phyloP scores from a whole-genome alignment of 305 asterid genomes.

The Coffea humblotiana region DNA sequence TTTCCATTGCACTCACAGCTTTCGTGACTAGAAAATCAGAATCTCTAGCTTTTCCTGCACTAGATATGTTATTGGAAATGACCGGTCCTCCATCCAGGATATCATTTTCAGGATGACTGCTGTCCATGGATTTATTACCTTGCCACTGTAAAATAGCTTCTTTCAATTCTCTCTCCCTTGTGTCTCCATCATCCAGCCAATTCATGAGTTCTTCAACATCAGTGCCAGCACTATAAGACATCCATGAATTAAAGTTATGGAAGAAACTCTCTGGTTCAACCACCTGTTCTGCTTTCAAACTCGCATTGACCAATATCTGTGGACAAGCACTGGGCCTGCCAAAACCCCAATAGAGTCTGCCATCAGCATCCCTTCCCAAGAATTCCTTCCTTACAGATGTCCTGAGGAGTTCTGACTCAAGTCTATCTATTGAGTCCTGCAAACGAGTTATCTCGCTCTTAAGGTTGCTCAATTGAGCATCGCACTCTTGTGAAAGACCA shows the following conservation, averaged over 20 bases:
- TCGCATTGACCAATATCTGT: slow-evolving; percentile 56
- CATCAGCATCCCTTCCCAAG: slow-evolving; percentile 86
- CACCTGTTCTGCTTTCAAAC: slow-evolving; percentile 21
- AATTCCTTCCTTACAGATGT: slow-evolving; percentile 69
- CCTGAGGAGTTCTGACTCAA: slow-evolving; percentile 59
- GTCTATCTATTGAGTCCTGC: slow-evolving; percentile 56
- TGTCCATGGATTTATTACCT: slow-evolving; percentile 43
- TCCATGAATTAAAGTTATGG: slow-evolving; percentile 66
- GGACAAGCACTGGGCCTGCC: slow-evolving; percentile 56
- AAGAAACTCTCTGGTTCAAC: slow-evolving; percentile 30
- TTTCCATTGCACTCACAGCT: slow-evolving; percentile 59
- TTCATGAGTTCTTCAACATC: slow-evolving; percentile 65
- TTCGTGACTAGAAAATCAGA: slow-evolving; percentile 49
- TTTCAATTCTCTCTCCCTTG: slow-evolving; percentile 71
- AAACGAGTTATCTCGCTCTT: slow-evolving; percentile 53
- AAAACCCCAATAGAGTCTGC: slow-evolving; percentile 78
- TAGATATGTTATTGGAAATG: slow-evolving; percentile 19
- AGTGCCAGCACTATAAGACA: slow-evolving; percentile 57
- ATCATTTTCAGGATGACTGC: slow-evolving; percentile 38
- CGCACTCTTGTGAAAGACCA: slow-evolving; percentile 41
- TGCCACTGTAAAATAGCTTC: slow-evolving; percentile 67
- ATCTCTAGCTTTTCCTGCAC: slow-evolving; percentile 27
- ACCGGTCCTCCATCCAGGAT: slow-evolving; percentile 34
- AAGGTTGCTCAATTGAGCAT: slow-evolving; percentile 38
- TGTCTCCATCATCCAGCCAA: slow-evolving; percentile 77